These are phyloP conservation scores for Cordyceps farinosa DNA, from an alignment of 2,329 filamentous ascomycete genomes.

Conservation along the genomic window DNA sequence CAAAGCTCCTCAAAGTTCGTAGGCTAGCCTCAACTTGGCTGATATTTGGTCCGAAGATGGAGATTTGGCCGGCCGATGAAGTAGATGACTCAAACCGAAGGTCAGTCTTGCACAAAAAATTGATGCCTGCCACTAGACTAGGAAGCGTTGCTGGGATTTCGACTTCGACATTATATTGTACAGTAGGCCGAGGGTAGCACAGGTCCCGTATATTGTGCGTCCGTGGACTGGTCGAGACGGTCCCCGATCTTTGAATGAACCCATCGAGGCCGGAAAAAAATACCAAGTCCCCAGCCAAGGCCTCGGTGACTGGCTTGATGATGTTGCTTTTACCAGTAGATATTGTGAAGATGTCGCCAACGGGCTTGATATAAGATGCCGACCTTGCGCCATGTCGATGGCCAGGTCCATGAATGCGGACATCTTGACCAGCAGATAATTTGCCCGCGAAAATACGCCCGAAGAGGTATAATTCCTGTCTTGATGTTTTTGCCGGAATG, in stretches of 20 bases:
- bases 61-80: neutral
- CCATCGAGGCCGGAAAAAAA: neutral
- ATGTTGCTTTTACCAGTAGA: constrained; percentile 78
- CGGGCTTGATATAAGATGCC: constrained; percentile 60
- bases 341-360: constrained; percentile 70
- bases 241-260: neutral
- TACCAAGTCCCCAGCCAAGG: constrained; percentile 88
- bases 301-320: constrained; percentile 94
- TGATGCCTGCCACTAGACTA: constrained; percentile 93
- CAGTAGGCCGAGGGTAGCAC: neutral
- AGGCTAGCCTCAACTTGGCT: neutral
- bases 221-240: neutral
- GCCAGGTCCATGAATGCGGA: constrained; percentile 98
- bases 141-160: constrained; percentile 9
- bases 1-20: constrained; percentile 35
- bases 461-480: constrained; percentile 46
- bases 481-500: constrained; percentile 97
- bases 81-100: constrained; percentile 96
- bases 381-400: neutral
- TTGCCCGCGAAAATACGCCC: constrained; percentile 99
- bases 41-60: neutral
- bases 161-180: neutral
- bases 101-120: constrained; percentile 98
- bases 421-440: constrained; percentile 94
- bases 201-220: neutral